Base-by-base conservation (phyloP, 768 basidiomycete species). In the Trametes cubensis region DNA sequence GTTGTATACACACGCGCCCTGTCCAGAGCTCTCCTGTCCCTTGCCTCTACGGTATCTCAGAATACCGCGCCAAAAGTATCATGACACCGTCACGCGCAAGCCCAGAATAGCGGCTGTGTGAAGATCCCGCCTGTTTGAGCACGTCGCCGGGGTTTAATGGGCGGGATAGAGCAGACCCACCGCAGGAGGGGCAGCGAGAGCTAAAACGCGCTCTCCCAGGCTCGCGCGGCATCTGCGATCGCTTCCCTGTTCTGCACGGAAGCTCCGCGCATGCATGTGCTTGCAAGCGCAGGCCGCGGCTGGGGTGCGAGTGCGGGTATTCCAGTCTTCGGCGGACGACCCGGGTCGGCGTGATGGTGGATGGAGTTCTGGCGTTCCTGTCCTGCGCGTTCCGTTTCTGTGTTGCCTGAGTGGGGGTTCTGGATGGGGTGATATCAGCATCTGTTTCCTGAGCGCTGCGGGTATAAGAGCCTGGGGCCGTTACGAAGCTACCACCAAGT, bases 71-170 rank as follows among this genome's bases (percentile, higher is more conserved):
- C 47, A 40, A 7, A 25, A 52, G 17, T 14, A 34, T 40, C 18
- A 23, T 47, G 25, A 51, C 48, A 41, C 61, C 30, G 55, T 57
- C 45, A 59, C 50, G 61, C 49, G 49, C 28, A 28, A 0, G 42
- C 14, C 30, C 23, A 53, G 15, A 58, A 58, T 58, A 59, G 47
- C 53, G 23, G 26, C 17, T 39, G 56, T 63, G 62, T 26, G 62
- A 63, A 63, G 13, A 15, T 8, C 39, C 7, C 45, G 39, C 62
- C 56, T 34, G 45, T 59, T 53, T 38, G 41, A 45, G 55, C 34
- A 47, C 21, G 23, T 13, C 61, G 18, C 52, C 57, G 61, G 56
- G 34, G 51, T 63, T 63, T 59, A 52, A 63, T 63, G 62, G 62
- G 26, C 55, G 25, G 45, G 44, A 26, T 44, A 8, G n/a, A n/a